phyloP scores from a whole-genome alignment of 345 rosid species.

The Eucalyptus rudis region DNA sequence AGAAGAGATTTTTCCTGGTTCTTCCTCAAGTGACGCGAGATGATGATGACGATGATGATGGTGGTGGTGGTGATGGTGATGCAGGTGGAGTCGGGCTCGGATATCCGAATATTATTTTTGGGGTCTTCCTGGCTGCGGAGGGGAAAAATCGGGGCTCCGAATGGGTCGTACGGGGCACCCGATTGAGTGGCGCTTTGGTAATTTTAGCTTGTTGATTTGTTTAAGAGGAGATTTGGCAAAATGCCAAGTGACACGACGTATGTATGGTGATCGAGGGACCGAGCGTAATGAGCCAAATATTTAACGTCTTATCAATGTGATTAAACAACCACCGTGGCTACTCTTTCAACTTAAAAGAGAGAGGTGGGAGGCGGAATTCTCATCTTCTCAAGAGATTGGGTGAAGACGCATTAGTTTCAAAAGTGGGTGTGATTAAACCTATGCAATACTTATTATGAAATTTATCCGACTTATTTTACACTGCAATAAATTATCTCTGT shows the following conservation, averaged over 20 bases:
- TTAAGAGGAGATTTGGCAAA: not conserved
- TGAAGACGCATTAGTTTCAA: no score
- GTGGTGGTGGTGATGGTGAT: not conserved
- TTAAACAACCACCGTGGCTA: no score
- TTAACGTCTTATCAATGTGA: not conserved
- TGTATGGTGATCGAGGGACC: not conserved
- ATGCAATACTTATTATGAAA: no score
- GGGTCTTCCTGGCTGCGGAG: not conserved
- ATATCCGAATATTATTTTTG: not conserved
- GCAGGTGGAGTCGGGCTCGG: not conserved
- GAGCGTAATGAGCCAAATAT: not conserved
- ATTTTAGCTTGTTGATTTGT: not conserved
- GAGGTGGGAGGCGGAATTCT: no score
- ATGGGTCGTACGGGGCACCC: not conserved
- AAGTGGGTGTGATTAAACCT: no score
- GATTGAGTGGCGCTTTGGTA: not conserved
- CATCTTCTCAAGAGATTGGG: no score
- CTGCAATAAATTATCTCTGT: not conserved
- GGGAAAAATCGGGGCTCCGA: not conserved
- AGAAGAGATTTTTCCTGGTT: not conserved
- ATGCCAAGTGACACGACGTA: not conserved
- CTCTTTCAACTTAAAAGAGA: no score
- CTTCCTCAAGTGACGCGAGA: not conserved
- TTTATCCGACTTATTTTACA: not conserved
- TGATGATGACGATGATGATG: not conserved